phyloP scores from a whole-genome alignment of 2,329 filamentous ascomycete genomes.

The Mycosphaerella sp. region DNA sequence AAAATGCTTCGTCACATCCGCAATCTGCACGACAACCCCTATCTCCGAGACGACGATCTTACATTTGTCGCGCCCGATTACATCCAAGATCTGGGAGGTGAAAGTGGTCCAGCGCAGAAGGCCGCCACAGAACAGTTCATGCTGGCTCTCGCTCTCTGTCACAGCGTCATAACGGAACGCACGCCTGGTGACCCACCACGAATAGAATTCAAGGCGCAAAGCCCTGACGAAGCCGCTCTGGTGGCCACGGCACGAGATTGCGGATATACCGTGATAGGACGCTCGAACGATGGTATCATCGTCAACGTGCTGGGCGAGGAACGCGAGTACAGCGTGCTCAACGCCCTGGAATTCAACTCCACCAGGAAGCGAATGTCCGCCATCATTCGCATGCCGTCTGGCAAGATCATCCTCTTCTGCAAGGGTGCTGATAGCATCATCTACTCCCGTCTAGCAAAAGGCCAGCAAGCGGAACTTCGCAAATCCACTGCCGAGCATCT shows the following conservation, averaged over 20 bases:
- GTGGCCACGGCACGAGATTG: constrained; percentile 92
- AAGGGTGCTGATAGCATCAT: constrained; percentile 98
- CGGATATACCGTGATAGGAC: constrained; percentile 85
- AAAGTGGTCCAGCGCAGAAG: constrained; percentile 69
- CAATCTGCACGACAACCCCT: constrained; percentile 78
- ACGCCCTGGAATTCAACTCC: constrained; percentile 96
- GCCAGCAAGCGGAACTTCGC: constrained; percentile 79
- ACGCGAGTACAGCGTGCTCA: constrained; percentile 76
- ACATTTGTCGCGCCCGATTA: constrained; percentile 92
- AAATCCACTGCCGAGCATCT: constrained; percentile 83
- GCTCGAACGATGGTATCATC: constrained; percentile 70
- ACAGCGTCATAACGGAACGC: constrained; percentile 89
- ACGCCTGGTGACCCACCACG: constrained; percentile 82
- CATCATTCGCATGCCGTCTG: constrained; percentile 90
- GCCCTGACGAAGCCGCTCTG: constrained; percentile 89
- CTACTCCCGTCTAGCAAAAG: constrained; percentile 78
- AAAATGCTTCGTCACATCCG: constrained; percentile 68
- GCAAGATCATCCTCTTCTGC: constrained; percentile 84
- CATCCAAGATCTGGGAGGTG: constrained; percentile 71
- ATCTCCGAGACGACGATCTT: constrained; percentile 78
- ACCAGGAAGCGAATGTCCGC: constrained; percentile 96
- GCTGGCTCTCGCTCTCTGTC: constrained; percentile 89
- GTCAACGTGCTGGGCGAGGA: constrained; percentile 85
- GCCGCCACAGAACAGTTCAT: constrained; percentile 82
- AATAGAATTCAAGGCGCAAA: constrained; percentile 95